A percentile compares a stretch with the other conserved stretches of the same genome.
Conservation (phyloP, 1,284 basidiomycete genomes). For the Boletus hoseneyae region DNA sequence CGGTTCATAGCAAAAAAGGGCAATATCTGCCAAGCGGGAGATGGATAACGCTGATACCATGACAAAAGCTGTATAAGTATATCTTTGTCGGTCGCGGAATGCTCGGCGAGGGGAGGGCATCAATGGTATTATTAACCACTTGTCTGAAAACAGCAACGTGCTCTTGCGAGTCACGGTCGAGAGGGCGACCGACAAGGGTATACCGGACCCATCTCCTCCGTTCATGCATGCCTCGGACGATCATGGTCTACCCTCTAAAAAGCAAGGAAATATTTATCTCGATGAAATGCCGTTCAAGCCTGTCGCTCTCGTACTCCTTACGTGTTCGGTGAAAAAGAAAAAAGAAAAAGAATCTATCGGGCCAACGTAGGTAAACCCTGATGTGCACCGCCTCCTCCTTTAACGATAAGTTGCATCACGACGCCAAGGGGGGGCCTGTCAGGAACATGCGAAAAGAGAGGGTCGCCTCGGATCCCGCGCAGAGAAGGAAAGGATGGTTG, state of each 20-base stretch:
- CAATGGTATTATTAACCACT: slow-evolving; percentile 13
- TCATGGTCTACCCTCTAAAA: background rate
- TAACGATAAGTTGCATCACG: slow-evolving; percentile 26
- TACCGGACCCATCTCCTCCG: background rate
- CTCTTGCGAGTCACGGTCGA: slow-evolving; percentile 4
- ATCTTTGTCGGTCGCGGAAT: slow-evolving; percentile 7
- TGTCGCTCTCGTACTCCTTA: slow-evolving; percentile 13
- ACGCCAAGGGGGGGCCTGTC: slow-evolving; percentile 20
- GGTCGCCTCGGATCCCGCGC: slow-evolving; percentile 34
- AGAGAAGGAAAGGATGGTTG: slow-evolving; percentile 5
- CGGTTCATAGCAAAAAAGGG: slow-evolving; percentile 1
- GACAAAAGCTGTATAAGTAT: slow-evolving; percentile 1
- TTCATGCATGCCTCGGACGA: background rate
- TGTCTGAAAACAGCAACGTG: slow-evolving; percentile 2
- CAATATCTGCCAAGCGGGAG: background rate
- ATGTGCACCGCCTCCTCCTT: slow-evolving; percentile 20
- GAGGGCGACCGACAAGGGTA: background rate
- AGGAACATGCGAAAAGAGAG: slow-evolving; percentile 25
- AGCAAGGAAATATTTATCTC: background rate
- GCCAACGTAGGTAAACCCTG: slow-evolving; percentile 7
- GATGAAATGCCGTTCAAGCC: background rate
- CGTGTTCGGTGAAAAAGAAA: slow-evolving; percentile 10
- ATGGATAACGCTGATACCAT: slow-evolving; percentile 16
- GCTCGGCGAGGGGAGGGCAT: slow-evolving; percentile 2
- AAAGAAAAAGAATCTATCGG: background rate